Evolutionary conservation across 805 yeast species (phyloP).

Genomic region (Ogataea dorogensis): DNA sequence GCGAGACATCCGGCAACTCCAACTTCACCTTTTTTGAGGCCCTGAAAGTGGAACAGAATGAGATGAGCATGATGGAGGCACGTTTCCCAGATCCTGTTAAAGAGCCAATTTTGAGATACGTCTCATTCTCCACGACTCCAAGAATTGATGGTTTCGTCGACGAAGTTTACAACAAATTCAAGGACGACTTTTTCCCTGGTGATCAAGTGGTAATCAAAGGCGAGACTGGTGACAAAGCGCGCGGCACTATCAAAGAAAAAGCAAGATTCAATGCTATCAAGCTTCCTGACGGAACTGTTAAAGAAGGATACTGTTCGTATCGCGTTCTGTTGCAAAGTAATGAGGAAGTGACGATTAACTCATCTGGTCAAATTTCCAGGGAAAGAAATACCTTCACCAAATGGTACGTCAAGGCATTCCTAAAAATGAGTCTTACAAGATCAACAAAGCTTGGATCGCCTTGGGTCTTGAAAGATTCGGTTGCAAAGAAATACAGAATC

Average conservation of each 20-base stretch:
- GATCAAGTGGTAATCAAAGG: slow-evolving; percentile 68
- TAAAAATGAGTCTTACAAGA: slow-evolving; percentile 73
- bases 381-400: slow-evolving; percentile 88
- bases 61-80: slow-evolving; percentile 63
- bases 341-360: slow-evolving; percentile 65
- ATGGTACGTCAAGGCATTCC: slow-evolving; percentile 83
- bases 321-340: slow-evolving; percentile 59
- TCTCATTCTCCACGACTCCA: slow-evolving; percentile 79
- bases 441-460: slow-evolving; percentile 90
- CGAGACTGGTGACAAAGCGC: slow-evolving; percentile 41
- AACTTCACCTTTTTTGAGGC: slow-evolving; percentile 92
- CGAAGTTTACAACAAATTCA: slow-evolving; percentile 73
- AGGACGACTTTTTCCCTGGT: slow-evolving; percentile 86
- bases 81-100: slow-evolving; percentile 88
- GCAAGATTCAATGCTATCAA: slow-evolving; percentile 65
- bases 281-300: slow-evolving; percentile 34
- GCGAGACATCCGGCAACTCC: slow-evolving; percentile 94
- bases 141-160: slow-evolving; percentile 87
- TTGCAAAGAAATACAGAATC: slow-evolving; percentile 67
- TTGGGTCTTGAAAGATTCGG: slow-evolving; percentile 85
- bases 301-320: slow-evolving; percentile 60
- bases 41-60: slow-evolving; percentile 65
- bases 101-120: slow-evolving; percentile 83
- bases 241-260: slow-evolving; percentile 78
- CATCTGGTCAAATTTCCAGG: slow-evolving; percentile 62